These are phyloP conservation scores for Escovopsis weberi DNA, from an alignment of 2,329 filamentous ascomycete species.

Conservation along the genomic window DNA sequence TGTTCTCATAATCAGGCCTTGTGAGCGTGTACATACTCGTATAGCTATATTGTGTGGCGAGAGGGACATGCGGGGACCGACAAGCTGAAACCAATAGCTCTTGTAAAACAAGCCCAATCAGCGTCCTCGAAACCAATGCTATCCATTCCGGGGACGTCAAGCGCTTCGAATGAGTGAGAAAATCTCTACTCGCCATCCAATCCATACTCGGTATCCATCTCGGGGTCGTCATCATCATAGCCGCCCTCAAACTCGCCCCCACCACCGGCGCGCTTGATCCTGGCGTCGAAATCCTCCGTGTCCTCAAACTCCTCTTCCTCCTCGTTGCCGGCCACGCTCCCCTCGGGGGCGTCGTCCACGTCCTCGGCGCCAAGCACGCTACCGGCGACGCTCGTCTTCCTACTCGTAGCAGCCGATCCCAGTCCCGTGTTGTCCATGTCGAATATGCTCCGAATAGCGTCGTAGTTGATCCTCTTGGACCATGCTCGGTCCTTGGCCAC, in stretches of 20 bases:
- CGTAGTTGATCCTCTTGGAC: slow-evolving; percentile 65
- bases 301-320: slow-evolving; percentile 23
- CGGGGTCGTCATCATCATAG: slow-evolving; percentile 21
- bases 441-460: slow-evolving; percentile 44
- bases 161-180: background rate
- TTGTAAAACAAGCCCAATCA: too few species aligned
- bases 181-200: slow-evolving; percentile 12
- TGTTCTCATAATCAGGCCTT: too few species aligned
- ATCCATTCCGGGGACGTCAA: background rate
- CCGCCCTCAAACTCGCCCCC: slow-evolving; percentile 20
- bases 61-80: too few species aligned
- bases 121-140: too few species aligned
- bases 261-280: slow-evolving; percentile 19
- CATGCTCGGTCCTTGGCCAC: slow-evolving; percentile 54
- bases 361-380: slow-evolving; percentile 22
- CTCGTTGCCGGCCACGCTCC: slow-evolving; percentile 21
- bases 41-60: too few species aligned
- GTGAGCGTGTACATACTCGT: too few species aligned
- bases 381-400: slow-evolving; percentile 24
- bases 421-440: slow-evolving; percentile 30
- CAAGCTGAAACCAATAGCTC: too few species aligned
- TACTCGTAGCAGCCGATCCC: slow-evolving; percentile 36
- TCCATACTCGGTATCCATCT: slow-evolving; percentile 23
- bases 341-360: slow-evolving; percentile 19
- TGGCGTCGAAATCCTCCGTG: slow-evolving; percentile 17